Evolutionary conservation across 441 rosid species (phyloP), one percentile per base, ranked within the genome.

Genomic region (Breynia disticha): DNA sequence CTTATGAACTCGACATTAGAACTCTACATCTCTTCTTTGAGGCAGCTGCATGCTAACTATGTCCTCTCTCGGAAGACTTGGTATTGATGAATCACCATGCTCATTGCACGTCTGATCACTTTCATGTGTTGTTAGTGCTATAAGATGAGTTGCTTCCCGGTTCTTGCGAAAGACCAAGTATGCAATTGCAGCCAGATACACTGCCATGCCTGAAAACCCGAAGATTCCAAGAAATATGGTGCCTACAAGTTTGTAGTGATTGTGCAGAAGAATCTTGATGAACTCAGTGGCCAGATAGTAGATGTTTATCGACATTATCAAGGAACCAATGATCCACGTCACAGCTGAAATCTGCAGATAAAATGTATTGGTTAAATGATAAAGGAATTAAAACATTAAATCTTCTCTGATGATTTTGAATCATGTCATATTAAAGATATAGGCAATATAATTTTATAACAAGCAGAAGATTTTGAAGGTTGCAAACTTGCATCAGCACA

Each of bases 251-350:
- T 79, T 65, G 61, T 76, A 65, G 39, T 76, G 71, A 61, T 78
- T 65, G 56, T 71, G 82, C 6, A 88, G 54, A 32, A 93, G 83
- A 54, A 88, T 60, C 28, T 81, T 70, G 61, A 79, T 60, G 71
- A 86, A 88, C 50, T 83, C 76, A 37, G 76, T 66, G 20, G 61
- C 78, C 3, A 91, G 68, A 64, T 74, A 88, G 76, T 88, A 91
- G 54, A 91, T 55, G 62, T 91, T 93, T 61, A 93, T 93, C 42
- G 76, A 73, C 96, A 88, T 88, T 53, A 93, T 84, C 55, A 88
- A 58, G 32, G 71, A 58, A 55, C 97, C 95, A 42, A 86, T 79
- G 59, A 77, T 22, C 98, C 95, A 86, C 9, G 98, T 86, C 48
- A 86, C 16, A n/a, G 75, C 67, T 48, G 95, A 63, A 62, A 86